Evolutionary conservation across 2,329 filamentous ascomycete genomes (phyloP), one percentile per base, ranked within the genome.

Genomic region (Aspergillus neoniger): DNA sequence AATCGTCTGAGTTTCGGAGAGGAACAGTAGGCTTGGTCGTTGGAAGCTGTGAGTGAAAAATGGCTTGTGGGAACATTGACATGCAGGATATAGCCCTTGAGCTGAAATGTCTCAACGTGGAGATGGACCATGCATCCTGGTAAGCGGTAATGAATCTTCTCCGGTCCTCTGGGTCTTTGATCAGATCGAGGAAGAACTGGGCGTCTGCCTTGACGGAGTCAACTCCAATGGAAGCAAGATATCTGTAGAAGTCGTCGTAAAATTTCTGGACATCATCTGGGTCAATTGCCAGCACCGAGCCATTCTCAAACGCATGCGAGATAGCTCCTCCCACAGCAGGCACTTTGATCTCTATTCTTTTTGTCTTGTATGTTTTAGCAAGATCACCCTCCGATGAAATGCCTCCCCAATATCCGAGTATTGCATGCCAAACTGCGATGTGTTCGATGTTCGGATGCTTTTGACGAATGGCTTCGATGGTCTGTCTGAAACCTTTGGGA

Each of bases 151-250:
- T 92, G 38, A 97, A 85, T 8, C 85, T 81, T 36, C 86, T 85
- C n/a, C 94, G 87, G 69, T 87, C 85, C 15, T 85, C 79, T 6
- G 94, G 86, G 49, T 87, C 84, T 23, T 83, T 78, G 68, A 93
- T 85, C 3, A 89, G 85, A 72, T 98, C 94, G 17, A 96, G 80
- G 79, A 92, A 91, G 77, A 93, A 96, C 71, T 99, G 94, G 0
- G 87, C 92, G 73, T 99, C 95, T 0, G 93, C 93, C 76, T 99
- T 99, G 67, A 96, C 93, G 0, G 88, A 88, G 72, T 96, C 91
- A 32, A 99, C 81, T 0, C 92, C 93, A 38, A 85, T 84, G 3
- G 83, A 83, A 0, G 83, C 82, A 1, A 99, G 84, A 70, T 96
- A 98, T 2, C 79, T 76, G 74, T 98, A 99, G 74, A 98, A 98